These are phyloP conservation scores for Stromatinia cepivora DNA, from an alignment of 2,329 filamentous ascomycete species.

Conservation along the genomic window DNA sequence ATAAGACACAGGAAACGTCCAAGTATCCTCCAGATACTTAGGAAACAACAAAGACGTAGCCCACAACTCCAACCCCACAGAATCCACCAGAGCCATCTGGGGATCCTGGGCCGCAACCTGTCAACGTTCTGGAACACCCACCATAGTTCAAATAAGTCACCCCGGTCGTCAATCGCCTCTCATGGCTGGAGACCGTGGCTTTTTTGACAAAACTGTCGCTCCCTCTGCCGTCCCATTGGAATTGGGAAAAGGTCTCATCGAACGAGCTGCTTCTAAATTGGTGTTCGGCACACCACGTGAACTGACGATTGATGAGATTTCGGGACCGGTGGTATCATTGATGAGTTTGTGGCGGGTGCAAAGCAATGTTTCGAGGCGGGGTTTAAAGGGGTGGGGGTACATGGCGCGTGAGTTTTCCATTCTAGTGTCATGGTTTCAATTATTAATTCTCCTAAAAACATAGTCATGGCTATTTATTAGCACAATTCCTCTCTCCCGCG, in stretches of 20 bases:
- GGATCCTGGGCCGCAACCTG: slow-evolving; percentile 42
- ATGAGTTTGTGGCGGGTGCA: slow-evolving; percentile 55
- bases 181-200: slow-evolving; percentile 43
- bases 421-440: slow-evolving; percentile 43
- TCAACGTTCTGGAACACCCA: slow-evolving; percentile 42
- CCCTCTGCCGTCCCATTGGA: slow-evolving; percentile 48
- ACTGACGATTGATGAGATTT: slow-evolving; percentile 58
- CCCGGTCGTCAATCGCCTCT: slow-evolving; percentile 49
- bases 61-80: slow-evolving; percentile 35
- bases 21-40: slow-evolving; percentile 17
- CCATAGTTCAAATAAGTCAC: slow-evolving; percentile 50
- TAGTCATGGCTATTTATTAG: slow-evolving; percentile 70
- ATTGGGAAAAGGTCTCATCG: slow-evolving; percentile 45
- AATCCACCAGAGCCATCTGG: slow-evolving; percentile 42
- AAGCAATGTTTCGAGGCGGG: slow-evolving; percentile 50
- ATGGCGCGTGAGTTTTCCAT: slow-evolving; percentile 39
- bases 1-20: not conserved
- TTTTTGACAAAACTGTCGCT: slow-evolving; percentile 46
- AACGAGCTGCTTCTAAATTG: slow-evolving; percentile 37
- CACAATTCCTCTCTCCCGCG: slow-evolving; percentile 66
- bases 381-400: slow-evolving; percentile 55
- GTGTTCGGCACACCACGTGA: slow-evolving; percentile 56
- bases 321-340: slow-evolving; percentile 38
- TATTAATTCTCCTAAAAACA: not conserved
- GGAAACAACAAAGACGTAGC: slow-evolving; percentile 1